Conservation (phyloP, 1,284 basidiomycete species). For the Marasmius sp. region DNA sequence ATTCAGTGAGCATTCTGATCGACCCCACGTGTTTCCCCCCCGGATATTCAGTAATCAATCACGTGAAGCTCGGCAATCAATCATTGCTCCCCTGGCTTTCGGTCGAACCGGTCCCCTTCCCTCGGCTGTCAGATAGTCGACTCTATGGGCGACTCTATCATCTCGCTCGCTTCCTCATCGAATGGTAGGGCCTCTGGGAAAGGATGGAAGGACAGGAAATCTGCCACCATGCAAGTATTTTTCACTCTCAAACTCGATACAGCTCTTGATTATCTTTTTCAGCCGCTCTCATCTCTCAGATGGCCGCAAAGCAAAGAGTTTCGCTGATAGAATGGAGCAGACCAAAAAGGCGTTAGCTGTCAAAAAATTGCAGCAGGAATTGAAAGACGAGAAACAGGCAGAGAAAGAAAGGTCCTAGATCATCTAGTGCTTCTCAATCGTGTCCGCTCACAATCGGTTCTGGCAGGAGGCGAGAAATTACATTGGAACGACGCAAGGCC, state of each 20-base stretch:
- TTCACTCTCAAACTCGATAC: conserved; percentile 5
- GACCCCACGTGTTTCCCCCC: not conserved
- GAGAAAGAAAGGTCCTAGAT: conserved; percentile 57
- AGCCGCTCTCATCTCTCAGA: conserved; percentile 70
- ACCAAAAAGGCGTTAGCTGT: conserved; percentile 63
- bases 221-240: conserved; percentile 57
- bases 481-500: conserved; percentile 64
- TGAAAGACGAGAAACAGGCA: conserved; percentile 73
- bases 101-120: no score
- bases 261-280: conserved; percentile 12
- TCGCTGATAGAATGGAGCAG: conserved; percentile 68
- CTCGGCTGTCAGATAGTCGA: no score
- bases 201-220: conserved; percentile 64
- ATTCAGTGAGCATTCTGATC: not conserved
- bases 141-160: conserved; percentile 14
- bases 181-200: conserved; percentile 67
- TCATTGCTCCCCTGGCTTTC: no score
- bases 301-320: conserved; percentile 65
- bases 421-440: conserved; percentile 1
- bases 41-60: not conserved
- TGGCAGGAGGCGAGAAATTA: conserved; percentile 63
- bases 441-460: conserved; percentile 5
- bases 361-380: conserved; percentile 69
- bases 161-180: conserved; percentile 48
- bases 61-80: no score